phyloP scores from a whole-genome alignment of 1,284 basidiomycete genomes.

The Pyrrhoderma lamaoense region DNA sequence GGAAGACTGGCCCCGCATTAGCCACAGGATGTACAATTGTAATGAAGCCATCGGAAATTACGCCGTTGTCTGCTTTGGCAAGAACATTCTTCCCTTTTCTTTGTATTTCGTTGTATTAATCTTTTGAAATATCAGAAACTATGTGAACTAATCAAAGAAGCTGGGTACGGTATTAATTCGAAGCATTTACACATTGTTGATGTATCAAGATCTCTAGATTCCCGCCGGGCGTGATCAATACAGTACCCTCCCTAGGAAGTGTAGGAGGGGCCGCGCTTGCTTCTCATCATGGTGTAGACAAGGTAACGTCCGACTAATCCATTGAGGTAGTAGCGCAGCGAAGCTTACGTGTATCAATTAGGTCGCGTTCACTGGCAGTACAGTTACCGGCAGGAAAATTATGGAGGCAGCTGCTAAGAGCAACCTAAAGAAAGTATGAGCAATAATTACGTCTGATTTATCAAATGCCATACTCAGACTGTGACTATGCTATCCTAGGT shows the following conservation, averaged over 20 bases:
- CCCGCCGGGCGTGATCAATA: conserved; percentile 91
- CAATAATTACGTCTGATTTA: conserved; percentile 1
- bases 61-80: conserved; percentile 83
- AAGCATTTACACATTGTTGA: not conserved
- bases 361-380: conserved; percentile 77
- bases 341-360: no score
- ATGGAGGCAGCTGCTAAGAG: conserved; percentile 90
- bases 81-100: conserved; percentile 23
- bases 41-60: conserved; percentile 90
- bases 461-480: not conserved
- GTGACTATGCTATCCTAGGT: conserved; percentile 42
- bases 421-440: conserved; percentile 77
- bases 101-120: conserved; percentile 5
- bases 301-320: conserved; percentile 27
- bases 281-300: conserved; percentile 74
- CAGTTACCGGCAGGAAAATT: conserved; percentile 85
- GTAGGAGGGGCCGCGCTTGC: conserved; percentile 82
- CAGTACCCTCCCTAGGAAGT: conserved; percentile 73
- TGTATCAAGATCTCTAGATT: conserved; percentile 44
- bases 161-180: conserved; percentile 46
- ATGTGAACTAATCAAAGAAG: conserved; percentile 71
- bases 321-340: no score
- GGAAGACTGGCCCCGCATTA: conserved; percentile 88
- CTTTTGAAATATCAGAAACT: conserved; percentile 50
- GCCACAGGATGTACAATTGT: conserved; percentile 85